A percentile compares a stretch with the other conserved stretches of the same genome.
phyloP scores from a whole-genome alignment of 2,329 filamentous ascomycete species.

The Dactylellina haptotyla region DNA sequence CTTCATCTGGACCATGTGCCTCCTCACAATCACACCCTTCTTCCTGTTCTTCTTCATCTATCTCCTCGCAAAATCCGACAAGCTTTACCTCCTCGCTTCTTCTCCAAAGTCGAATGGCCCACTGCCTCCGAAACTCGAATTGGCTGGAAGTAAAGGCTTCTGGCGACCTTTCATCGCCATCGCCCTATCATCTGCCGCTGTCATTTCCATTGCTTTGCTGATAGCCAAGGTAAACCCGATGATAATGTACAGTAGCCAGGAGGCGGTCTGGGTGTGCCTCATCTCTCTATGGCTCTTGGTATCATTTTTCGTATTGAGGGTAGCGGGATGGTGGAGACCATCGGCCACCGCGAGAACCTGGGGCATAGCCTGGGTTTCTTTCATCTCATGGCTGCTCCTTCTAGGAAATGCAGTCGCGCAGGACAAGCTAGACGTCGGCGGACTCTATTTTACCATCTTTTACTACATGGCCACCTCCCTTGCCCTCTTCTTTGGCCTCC shows the following conservation, averaged over 20 bases:
- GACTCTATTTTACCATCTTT: conserved; percentile 75
- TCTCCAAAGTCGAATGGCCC: conserved; percentile 64
- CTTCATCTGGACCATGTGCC: conserved; percentile 85
- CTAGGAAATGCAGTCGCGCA: conserved; percentile 79
- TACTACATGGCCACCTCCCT: conserved; percentile 42
- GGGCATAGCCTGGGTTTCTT: conserved; percentile 83
- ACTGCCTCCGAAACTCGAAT: conserved; percentile 53
- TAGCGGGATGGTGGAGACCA: conserved; percentile 81
- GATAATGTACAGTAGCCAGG: conserved; percentile 89
- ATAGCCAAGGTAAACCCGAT: conserved; percentile 85
- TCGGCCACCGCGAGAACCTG: conserved; percentile 87
- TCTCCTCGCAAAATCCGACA: conserved; percentile 75
- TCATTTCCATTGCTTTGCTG: conserved; percentile 77
- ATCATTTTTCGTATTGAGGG: conserved; percentile 83
- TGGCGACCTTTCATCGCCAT: conserved; percentile 85
- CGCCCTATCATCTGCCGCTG: conserved; percentile 72
- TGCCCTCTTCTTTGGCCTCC: conserved; percentile 77
- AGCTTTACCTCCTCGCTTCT: conserved; percentile 80
- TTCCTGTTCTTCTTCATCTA: conserved; percentile 75
- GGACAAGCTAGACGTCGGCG: conserved; percentile 75
- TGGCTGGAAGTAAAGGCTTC: conserved; percentile 77
- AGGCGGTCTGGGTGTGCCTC: conserved; percentile 89
- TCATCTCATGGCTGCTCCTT: conserved; percentile 76
- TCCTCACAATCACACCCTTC: conserved; percentile 82
- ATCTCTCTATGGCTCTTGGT: conserved; percentile 80